Evolutionary conservation across 805 yeast genomes (phyloP), one percentile per base, ranked within the genome.

Genomic region (Pichia membranifaciens): DNA sequence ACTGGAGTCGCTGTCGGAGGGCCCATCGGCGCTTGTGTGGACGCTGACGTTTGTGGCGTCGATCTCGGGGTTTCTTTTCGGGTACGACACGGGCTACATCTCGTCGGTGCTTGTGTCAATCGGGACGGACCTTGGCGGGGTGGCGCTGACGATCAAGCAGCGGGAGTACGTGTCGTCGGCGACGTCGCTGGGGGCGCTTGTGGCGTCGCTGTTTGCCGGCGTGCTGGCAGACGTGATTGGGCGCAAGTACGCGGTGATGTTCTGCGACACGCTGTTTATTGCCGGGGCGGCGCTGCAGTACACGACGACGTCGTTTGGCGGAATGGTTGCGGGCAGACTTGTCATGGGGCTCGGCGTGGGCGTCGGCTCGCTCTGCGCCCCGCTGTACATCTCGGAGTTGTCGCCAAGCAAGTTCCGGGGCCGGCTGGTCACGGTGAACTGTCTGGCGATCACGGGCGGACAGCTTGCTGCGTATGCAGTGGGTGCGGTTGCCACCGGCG

Each of bases 101-200:
- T 76, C 82, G 4, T 71, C 80, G 13, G 81, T 79, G 1, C 62
- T 77, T 54, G 80, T 77, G 28, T 70, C 70, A 18, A 66, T 77
- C 13, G 80, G 79, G 1, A 66, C 72, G 0, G 81, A 75, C 56
- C 62, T 77, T 51, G 56, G 54, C 9, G 78, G 78, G 54, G 72
- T 73, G 47, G 58, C 62, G 0, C 72, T 90, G 45, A 71, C 89
- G 0, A 76, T 79, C 48, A 95, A 95, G 40, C 82, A 89, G 54
- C 84, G 87, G 66, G 96, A 77, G 57, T 65, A 70, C 55, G 74
- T 77, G 44, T 75, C 81, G 0, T 70, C 78, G 4, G 79, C 78
- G 18, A 77, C 82, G 2, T 76, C 81, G 2, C 60, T 75, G 20
- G 82, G 82, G 17, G 82, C 82, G 1, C 60, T 77, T 39, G 31